Percentiles rank a stretch among this genome's conserved stretches.
phyloP scores from a whole-genome alignment of 1,139 yeast species.

The Arxiozyma telluris region DNA sequence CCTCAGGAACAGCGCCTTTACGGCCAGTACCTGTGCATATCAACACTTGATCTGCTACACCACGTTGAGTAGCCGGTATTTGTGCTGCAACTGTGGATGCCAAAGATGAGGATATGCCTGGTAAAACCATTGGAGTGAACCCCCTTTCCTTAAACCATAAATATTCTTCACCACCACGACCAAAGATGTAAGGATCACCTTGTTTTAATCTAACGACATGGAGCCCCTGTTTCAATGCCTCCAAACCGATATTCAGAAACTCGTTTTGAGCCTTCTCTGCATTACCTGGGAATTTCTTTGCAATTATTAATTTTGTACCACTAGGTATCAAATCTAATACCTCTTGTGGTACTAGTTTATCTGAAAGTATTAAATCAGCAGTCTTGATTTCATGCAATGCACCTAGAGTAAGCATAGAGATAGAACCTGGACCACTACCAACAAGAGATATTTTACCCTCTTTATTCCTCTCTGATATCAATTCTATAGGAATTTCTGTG shows the following conservation, averaged over 20 bases:
- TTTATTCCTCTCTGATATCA: neutral
- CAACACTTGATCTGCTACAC: slow-evolving; percentile 84
- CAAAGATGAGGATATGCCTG: slow-evolving; percentile 86
- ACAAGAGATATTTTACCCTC: slow-evolving; percentile 63
- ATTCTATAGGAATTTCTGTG: neutral
- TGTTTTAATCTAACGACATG: slow-evolving; percentile 86
- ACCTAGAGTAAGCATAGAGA: slow-evolving; percentile 72
- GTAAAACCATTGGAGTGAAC: slow-evolving; percentile 60
- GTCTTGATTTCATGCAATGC: slow-evolving; percentile 72
- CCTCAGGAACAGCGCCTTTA: slow-evolving; percentile 67
- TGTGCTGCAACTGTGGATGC: slow-evolving; percentile 81
- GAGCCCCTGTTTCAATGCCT: slow-evolving; percentile 53
- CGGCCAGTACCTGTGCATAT: slow-evolving; percentile 95
- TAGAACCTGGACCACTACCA: slow-evolving; percentile 93
- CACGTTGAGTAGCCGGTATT: slow-evolving; percentile 88
- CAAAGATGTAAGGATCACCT: slow-evolving; percentile 95
- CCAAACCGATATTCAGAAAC: slow-evolving; percentile 59
- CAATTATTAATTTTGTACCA: slow-evolving; percentile 68
- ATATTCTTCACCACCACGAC: slow-evolving; percentile 94
- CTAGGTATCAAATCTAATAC: slow-evolving; percentile 75
- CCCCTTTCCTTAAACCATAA: slow-evolving; percentile 60
- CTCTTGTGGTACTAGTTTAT: slow-evolving; percentile 83
- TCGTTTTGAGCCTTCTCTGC: slow-evolving; percentile 93
- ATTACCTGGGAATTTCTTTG: slow-evolving; percentile 92
- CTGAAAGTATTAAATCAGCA: slow-evolving; percentile 83